Percentiles rank a stretch among this genome's conserved stretches.
These are phyloP conservation scores for Trypanosoma melophagium DNA, from an alignment of 208 protist species.

Conservation along the genomic window DNA sequence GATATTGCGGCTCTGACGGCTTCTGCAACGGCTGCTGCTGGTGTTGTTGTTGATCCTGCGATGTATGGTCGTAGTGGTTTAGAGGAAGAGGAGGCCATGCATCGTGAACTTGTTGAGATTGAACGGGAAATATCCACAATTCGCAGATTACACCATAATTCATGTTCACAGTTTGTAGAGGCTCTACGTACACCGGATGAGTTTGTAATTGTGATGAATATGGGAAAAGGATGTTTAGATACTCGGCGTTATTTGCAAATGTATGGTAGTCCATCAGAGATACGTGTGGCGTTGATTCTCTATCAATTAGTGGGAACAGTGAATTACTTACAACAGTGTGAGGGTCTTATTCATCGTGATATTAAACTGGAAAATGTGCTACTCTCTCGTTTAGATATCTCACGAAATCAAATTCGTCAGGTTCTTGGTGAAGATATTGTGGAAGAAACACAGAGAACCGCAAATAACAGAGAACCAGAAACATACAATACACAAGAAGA, in stretches of 20 bases:
- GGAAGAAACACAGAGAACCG: background rate
- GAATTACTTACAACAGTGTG: conserved; percentile 64
- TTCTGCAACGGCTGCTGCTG: too few species aligned
- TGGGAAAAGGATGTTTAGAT: conserved; percentile 66
- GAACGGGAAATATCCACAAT: conserved; percentile 77
- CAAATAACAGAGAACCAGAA: background rate
- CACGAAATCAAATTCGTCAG: conserved; percentile 37
- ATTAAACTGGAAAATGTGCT: conserved; percentile 86
- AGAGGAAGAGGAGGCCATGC: conserved; percentile 14
- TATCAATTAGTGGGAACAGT: conserved; percentile 76
- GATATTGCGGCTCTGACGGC: too few species aligned
- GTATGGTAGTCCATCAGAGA: conserved; percentile 62
- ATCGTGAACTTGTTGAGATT: conserved; percentile 54
- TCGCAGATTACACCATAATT: conserved; percentile 59
- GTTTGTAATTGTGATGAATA: conserved; percentile 79
- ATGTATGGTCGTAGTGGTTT: background rate
- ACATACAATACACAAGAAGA: background rate
- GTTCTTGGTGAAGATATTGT: conserved; percentile 36
- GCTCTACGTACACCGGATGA: conserved; percentile 71
- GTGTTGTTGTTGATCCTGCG: background rate
- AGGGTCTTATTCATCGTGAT: conserved; percentile 78
- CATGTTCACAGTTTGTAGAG: conserved; percentile 72
- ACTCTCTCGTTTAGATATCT: conserved; percentile 47
- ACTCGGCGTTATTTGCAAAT: conserved; percentile 57
- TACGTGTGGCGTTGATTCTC: conserved; percentile 55